These are phyloP conservation scores for Marasmius tenuissimus DNA, from an alignment of 1,284 basidiomycete species.

Conservation along the genomic window DNA sequence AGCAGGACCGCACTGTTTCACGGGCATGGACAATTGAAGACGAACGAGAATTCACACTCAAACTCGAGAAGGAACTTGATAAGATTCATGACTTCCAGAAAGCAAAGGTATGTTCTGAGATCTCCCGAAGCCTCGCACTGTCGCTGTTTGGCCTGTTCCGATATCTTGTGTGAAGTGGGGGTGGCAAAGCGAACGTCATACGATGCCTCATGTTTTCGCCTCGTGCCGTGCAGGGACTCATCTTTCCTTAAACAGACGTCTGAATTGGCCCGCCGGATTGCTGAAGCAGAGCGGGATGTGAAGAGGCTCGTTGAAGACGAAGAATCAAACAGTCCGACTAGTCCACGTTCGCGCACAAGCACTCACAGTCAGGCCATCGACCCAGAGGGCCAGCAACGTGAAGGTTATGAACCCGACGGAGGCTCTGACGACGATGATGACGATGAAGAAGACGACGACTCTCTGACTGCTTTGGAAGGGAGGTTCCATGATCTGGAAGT, in stretches of 20 bases:
- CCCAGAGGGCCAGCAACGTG: constrained; percentile 57
- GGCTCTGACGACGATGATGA: constrained; percentile 66
- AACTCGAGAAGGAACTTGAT: constrained; percentile 87
- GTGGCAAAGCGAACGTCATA: neutral
- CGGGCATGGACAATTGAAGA: constrained; percentile 75
- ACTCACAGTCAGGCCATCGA: constrained; percentile 33
- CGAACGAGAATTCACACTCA: constrained; percentile 77
- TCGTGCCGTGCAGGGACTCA: neutral
- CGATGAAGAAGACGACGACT: constrained; percentile 55
- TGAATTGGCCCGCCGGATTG: constrained; percentile 81
- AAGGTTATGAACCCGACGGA: constrained; percentile 61
- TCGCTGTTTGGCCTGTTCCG: constrained; percentile 3
- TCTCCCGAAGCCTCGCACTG: neutral
- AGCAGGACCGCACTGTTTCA: constrained; percentile 57
- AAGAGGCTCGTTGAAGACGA: constrained; percentile 73
- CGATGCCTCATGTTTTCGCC: neutral
- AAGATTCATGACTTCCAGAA: constrained; percentile 97
- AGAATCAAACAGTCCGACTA: constrained; percentile 30
- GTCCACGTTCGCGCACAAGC: constrained; percentile 7
- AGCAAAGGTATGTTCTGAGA: constrained; percentile 61
- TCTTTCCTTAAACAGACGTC: constrained; percentile 54
- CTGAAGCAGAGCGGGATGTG: constrained; percentile 79
- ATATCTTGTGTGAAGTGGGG: neutral
- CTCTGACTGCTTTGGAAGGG: constrained; percentile 82
- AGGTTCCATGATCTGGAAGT: constrained; percentile 91